Evolutionary conservation across 148 eudicot species (phyloP).

Genomic region (Rhododendron mucronatum): DNA sequence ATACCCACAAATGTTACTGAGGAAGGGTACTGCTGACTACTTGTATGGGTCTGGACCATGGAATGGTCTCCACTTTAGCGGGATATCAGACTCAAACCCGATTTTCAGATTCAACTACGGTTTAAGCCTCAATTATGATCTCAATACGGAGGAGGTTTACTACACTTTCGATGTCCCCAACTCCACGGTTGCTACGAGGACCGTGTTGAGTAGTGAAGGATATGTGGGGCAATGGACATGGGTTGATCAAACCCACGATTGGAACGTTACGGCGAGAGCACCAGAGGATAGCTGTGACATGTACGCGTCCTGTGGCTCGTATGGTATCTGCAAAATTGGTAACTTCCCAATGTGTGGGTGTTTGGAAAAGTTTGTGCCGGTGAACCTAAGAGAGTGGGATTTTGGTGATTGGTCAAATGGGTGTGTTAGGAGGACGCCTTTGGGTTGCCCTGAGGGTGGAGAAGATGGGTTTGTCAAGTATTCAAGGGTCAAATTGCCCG

Average conservation of each 20-base stretch:
- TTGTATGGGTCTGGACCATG: constrained; percentile 15
- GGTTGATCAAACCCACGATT: background rate
- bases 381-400: constrained; percentile 17
- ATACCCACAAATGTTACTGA: background rate
- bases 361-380: constrained; percentile 26
- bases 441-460: constrained; percentile 16
- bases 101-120: background rate
- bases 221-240: background rate
- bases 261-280: constrained; percentile 11
- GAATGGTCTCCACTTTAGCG: constrained; percentile 21
- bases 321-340: constrained; percentile 16
- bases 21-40: background rate
- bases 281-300: constrained; percentile 21
- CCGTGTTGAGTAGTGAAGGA: constrained; percentile 15
- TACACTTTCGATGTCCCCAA: constrained; percentile 6
- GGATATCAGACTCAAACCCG: background rate
- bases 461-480: constrained; percentile 30
- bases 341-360: constrained; percentile 22
- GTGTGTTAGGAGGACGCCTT: constrained; percentile 20
- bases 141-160: background rate
- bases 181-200: constrained; percentile 6
- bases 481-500: constrained; percentile 30
- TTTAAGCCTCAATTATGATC: background rate
- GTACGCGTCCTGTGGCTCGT: constrained; percentile 15
- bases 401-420: constrained; percentile 33